Evolutionary conservation across 495 filamentous ascomycete species (phyloP).

Genomic region (Talaromyces liani): DNA sequence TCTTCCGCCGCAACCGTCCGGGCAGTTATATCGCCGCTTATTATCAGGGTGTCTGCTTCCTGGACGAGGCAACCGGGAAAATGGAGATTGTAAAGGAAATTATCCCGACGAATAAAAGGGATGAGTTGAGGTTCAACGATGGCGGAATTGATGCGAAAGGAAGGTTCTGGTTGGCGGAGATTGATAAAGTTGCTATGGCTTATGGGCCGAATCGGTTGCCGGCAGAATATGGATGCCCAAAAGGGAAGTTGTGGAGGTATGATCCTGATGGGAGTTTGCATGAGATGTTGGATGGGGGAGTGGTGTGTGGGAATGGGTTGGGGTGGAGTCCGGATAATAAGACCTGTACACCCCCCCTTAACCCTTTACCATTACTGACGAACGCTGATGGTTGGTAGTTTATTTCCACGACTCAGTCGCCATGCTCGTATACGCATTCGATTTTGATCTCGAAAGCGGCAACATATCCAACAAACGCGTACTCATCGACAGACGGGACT

Average conservation of each 20-base stretch:
- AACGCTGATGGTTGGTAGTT: no score
- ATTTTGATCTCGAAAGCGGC: slow-evolving; percentile 22
- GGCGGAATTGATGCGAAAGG: slow-evolving; percentile 20
- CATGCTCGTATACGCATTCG: slow-evolving; percentile 17
- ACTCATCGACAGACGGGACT: slow-evolving; percentile 15
- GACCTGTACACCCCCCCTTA: slow-evolving; percentile 13
- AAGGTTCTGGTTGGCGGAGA: slow-evolving; percentile 21
- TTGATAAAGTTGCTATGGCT: slow-evolving; percentile 14
- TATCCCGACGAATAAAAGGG: slow-evolving; percentile 16
- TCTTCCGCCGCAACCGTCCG: slow-evolving; percentile 17
- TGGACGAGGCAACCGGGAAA: slow-evolving; percentile 17
- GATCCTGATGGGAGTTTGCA: slow-evolving; percentile 23
- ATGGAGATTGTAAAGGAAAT: slow-evolving; percentile 19
- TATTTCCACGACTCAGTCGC: slow-evolving; percentile 22
- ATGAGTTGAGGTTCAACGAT: slow-evolving; percentile 18
- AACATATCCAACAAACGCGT: slow-evolving; percentile 17
- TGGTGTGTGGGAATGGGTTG: slow-evolving; percentile 26
- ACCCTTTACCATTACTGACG: neutral
- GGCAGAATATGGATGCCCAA: slow-evolving; percentile 13
- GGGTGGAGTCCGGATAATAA: slow-evolving; percentile 28
- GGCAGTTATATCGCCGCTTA: slow-evolving; percentile 22
- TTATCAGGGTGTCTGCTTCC: slow-evolving; percentile 20
- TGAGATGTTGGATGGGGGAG: slow-evolving; percentile 16
- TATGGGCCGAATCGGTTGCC: slow-evolving; percentile 11
- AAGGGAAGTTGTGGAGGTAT: slow-evolving; percentile 24